Base-by-base conservation (phyloP, 2,329 filamentous ascomycete genomes). In the Fusarium sambucinum region DNA sequence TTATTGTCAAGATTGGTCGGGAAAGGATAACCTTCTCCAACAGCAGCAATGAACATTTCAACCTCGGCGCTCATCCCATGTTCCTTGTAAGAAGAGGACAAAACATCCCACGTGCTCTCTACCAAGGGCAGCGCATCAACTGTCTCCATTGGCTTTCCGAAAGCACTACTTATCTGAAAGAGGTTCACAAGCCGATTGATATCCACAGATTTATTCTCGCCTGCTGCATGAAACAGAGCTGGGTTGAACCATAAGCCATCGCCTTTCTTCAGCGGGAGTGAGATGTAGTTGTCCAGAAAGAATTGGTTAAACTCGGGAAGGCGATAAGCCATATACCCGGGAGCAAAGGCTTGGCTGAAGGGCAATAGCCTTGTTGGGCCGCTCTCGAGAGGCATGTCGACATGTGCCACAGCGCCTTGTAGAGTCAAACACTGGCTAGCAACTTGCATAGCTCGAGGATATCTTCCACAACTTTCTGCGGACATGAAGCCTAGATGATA, bases 171-270 rank as follows among this genome's bases (percentile, higher is more conserved):
- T 30, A 90, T 81, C 75, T 90, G 88, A 35, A 90, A 68, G 12
- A 90, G 75, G 72, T 90, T 90, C n/a, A 87, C 87, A 30, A 82
- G 83, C 2, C 88, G 82, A 25, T 85, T 75, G 27, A 89, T 79
- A 11, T 74, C 73, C 3, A 78, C 80, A 9, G 78, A 80, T 17
- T 76, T 70, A 69, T 90, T 90, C 66, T 84, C 82, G 0, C 88
- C 88, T 0, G 88, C 88, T 2, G 87, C 88, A 72, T 90, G 88
- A 64, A 89, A 87, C 1, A 90, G 76, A 2, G 85, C 87, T 0
- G 88, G 88, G 57, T 87, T 89, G 77, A 90, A 90, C 74, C 90
- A 90, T 0, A 90, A 68, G 0, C 86, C 88, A 68, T 90, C 87
- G 0, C 88, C 88, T 41, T 84, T 80, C 4, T 77, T 67, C 57